Percentiles rank a stretch among this genome's conserved stretches.
phyloP scores from a whole-genome alignment of 495 filamentous ascomycete species.

The Annulohypoxylon bovei region DNA sequence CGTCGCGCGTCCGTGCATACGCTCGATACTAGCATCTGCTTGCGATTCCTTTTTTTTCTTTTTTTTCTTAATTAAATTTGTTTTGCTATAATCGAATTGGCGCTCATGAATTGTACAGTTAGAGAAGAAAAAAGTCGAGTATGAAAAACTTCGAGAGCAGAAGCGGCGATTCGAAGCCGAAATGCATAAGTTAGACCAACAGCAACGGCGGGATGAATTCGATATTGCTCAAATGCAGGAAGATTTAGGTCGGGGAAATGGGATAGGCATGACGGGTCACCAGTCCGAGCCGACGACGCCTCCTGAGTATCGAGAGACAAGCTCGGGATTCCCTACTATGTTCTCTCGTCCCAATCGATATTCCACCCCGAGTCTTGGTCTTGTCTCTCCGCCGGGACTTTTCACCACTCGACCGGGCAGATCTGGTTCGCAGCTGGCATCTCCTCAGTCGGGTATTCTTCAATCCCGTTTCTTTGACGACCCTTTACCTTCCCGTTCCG shows the following conservation, averaged over 20 bases:
- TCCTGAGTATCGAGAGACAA: slow-evolving; percentile 85
- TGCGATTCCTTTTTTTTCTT: slow-evolving; percentile 13
- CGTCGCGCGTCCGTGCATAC: slow-evolving; percentile 19
- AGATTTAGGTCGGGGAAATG: slow-evolving; percentile 66
- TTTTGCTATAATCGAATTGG: slow-evolving; percentile 18
- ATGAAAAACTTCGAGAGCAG: slow-evolving; percentile 86
- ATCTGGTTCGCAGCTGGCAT: slow-evolving; percentile 75
- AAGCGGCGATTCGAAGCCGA: slow-evolving; percentile 86
- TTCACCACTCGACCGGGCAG: slow-evolving; percentile 78
- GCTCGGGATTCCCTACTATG: slow-evolving; percentile 72
- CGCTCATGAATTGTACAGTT: slow-evolving; percentile 65
- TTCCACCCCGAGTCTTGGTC: slow-evolving; percentile 78
- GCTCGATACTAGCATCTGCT: neutral
- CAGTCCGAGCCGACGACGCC: slow-evolving; percentile 96
- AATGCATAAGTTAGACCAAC: slow-evolving; percentile 84
- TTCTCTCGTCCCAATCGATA: slow-evolving; percentile 83
- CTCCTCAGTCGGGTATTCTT: slow-evolving; percentile 63
- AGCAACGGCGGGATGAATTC: slow-evolving; percentile 79
- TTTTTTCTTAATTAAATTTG: too few species aligned
- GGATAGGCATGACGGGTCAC: slow-evolving; percentile 63
- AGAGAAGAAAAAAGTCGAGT: slow-evolving; percentile 90
- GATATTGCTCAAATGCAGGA: slow-evolving; percentile 85
- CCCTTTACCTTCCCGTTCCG: slow-evolving; percentile 77
- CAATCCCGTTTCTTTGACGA: slow-evolving; percentile 64
- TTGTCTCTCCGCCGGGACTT: slow-evolving; percentile 80